phyloP scores from a whole-genome alignment of 2,329 filamentous ascomycete genomes.

The Colletotrichum caudatum region DNA sequence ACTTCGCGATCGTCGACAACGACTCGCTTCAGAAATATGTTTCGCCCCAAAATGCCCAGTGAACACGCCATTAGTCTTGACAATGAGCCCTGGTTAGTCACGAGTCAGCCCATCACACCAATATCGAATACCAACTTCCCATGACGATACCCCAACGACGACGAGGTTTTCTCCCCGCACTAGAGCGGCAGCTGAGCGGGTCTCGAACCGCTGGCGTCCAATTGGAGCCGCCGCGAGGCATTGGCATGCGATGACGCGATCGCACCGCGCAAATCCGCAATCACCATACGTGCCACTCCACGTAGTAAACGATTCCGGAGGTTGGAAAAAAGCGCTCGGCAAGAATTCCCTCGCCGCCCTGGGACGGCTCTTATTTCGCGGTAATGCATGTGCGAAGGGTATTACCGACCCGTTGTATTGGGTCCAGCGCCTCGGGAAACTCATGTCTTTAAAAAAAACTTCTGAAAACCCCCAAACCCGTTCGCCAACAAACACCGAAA shows the following conservation, averaged over 20 bases:
- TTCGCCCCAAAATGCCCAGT: neutral
- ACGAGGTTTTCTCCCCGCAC: slow-evolving; percentile 17
- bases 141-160: neutral
- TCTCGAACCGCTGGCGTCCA: slow-evolving; percentile 25
- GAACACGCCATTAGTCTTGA: neutral
- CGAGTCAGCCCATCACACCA: neutral
- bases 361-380: slow-evolving; percentile 21
- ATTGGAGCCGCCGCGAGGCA: slow-evolving; percentile 12
- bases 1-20: neutral
- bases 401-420: slow-evolving; percentile 4
- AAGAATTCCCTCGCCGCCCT: slow-evolving; percentile 2
- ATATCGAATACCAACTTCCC: neutral
- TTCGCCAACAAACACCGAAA: neutral
- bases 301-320: neutral
- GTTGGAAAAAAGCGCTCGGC: slow-evolving; percentile 7
- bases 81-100: neutral
- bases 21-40: neutral
- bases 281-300: slow-evolving; percentile 14
- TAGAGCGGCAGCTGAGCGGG: slow-evolving; percentile 14
- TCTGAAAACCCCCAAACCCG: neutral
- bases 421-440: slow-evolving; percentile 1
- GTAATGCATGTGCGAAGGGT: slow-evolving; percentile 25
- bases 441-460: neutral
- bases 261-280: slow-evolving; percentile 36
- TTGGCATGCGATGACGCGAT: slow-evolving; percentile 36